These are phyloP conservation scores for Meyerozyma guilliermondii DNA, from an alignment of 1,139 yeast genomes.

Conservation along the genomic window DNA sequence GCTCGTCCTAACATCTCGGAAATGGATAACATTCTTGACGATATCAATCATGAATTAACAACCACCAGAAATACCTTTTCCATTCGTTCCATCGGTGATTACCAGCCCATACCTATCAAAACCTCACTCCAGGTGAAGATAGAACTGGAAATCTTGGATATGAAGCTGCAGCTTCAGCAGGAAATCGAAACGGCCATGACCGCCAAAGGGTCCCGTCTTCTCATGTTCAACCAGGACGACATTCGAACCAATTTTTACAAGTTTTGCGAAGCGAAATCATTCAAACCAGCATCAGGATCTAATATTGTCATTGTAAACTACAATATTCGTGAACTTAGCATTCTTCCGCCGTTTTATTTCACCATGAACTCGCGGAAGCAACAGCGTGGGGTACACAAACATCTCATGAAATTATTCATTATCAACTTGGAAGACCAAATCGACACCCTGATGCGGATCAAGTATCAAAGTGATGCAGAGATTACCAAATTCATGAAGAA, in stretches of 20 bases:
- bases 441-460: conserved; percentile 32
- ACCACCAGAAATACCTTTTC: conserved; percentile 26
- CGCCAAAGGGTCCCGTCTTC: conserved; percentile 14
- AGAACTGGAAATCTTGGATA: conserved; percentile 29
- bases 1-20: conserved; percentile 3
- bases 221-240: conserved; percentile 21
- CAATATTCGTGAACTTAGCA: conserved; percentile 28
- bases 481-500: conserved; percentile 22
- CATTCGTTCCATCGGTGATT: conserved; percentile 24
- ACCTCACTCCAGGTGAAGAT: conserved; percentile 8
- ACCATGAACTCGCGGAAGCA: conserved; percentile 23
- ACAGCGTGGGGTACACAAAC: conserved; percentile 23
- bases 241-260: conserved; percentile 25
- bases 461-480: conserved; percentile 26
- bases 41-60: conserved; percentile 21
- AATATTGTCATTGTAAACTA: conserved; percentile 20
- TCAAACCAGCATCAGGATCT: conserved; percentile 2
- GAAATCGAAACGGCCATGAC: conserved; percentile 27
- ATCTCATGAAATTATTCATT: conserved; percentile 33
- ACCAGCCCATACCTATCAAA: conserved; percentile 17
- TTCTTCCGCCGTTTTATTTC: conserved; percentile 32
- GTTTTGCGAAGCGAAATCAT: conserved; percentile 21
- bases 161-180: conserved; percentile 26
- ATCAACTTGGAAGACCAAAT: conserved; percentile 37
- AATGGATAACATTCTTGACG: conserved; percentile 10